Percentiles rank a stretch among this genome's conserved stretches.
Conservation (phyloP, 768 basidiomycete species). For the Cytidiella melzeri region DNA sequence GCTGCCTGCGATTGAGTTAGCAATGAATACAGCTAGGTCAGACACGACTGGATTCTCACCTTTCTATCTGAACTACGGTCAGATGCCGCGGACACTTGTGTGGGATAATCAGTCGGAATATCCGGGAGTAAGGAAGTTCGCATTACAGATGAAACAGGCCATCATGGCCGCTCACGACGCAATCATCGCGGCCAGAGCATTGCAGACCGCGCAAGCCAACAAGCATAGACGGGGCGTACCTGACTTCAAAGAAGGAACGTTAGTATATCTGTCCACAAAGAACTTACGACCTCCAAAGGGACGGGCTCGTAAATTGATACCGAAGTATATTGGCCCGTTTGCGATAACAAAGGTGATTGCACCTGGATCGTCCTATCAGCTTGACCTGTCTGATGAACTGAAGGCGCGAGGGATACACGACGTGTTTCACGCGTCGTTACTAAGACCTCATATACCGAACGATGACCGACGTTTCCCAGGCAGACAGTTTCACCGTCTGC, state of each 20-base stretch:
- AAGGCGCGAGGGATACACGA: conserved; percentile 23
- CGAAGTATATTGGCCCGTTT: conserved; percentile 35
- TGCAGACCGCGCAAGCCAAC: conserved; percentile 28
- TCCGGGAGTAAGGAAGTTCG: conserved; percentile 23
- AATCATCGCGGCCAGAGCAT: conserved; percentile 29
- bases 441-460: conserved; percentile 25
- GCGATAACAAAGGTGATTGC: conserved; percentile 17
- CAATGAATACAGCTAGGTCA: conserved; percentile 27
- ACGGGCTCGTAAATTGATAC: conserved; percentile 29
- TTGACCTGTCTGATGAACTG: conserved; percentile 27
- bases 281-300: conserved; percentile 31
- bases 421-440: conserved; percentile 29
- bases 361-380: conserved; percentile 20
- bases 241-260: conserved; percentile 18
- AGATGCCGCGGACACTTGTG: conserved; percentile 15
- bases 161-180: no score
- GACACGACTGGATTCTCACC: conserved; percentile 30
- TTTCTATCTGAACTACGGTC: conserved; percentile 22
- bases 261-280: conserved; percentile 32
- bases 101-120: neutral
- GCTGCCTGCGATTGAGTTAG: no score
- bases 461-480: conserved; percentile 33
- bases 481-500: conserved; percentile 21
- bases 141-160: conserved; percentile 24
- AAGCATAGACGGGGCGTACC: conserved; percentile 7